These are phyloP conservation scores for Fusarium udum DNA, from an alignment of 2,329 filamentous ascomycete genomes.

Conservation along the genomic window DNA sequence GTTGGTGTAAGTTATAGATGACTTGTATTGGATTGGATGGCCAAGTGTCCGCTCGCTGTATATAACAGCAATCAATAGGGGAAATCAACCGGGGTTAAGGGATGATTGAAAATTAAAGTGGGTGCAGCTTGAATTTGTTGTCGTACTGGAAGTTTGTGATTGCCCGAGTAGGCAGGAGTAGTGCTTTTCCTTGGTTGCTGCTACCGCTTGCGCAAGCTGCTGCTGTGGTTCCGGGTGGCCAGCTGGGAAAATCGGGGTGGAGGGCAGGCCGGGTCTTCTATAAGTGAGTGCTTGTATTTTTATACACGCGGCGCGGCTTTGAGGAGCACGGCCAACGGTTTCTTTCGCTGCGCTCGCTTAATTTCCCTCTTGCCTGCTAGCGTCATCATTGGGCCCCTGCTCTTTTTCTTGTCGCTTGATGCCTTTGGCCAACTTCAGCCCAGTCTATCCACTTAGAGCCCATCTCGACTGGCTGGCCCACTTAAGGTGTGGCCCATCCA, in stretches of 20 bases:
- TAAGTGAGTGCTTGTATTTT: conserved; percentile 57
- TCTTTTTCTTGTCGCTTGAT: conserved; percentile 25
- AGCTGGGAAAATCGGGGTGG: conserved; percentile 53
- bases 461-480: conserved; percentile 23
- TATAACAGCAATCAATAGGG: conserved; percentile 21
- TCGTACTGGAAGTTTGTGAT: conserved; percentile 26
- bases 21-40: conserved; percentile 24
- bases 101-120: conserved; percentile 27
- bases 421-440: conserved; percentile 30
- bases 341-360: conserved; percentile 49
- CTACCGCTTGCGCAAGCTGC: conserved; percentile 36
- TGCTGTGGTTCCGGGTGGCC: conserved; percentile 42
- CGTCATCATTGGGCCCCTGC: conserved; percentile 41
- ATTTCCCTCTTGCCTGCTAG: conserved; percentile 50
- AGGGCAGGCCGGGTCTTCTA: conserved; percentile 57
- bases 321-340: conserved; percentile 47
- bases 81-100: conserved; percentile 11
- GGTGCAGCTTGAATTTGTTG: conserved; percentile 18
- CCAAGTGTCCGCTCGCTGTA: conserved; percentile 23
- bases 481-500: conserved; percentile 23
- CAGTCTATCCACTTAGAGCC: conserved; percentile 32
- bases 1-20: conserved; percentile 20
- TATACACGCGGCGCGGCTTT: conserved; percentile 53
- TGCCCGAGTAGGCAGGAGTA: conserved; percentile 25
- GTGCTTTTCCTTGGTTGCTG: conserved; percentile 39